Percentiles rank a stretch among this genome's conserved stretches.
These are phyloP conservation scores for Singerocomus inundabilis DNA, from an alignment of 1,284 basidiomycete species.

Conservation along the genomic window DNA sequence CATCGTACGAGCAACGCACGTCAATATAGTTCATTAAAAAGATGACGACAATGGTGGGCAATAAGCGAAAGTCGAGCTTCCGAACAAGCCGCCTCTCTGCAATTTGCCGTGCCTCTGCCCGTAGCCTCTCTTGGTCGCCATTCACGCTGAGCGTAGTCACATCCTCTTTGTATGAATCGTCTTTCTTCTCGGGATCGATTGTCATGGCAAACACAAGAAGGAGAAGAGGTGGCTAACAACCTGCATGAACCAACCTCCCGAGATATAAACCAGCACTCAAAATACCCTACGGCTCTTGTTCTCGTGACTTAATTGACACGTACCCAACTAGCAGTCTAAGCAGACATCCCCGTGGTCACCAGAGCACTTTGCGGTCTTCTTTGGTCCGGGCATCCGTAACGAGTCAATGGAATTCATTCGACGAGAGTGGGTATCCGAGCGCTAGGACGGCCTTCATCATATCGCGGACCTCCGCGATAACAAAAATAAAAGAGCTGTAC, in stretches of 20 bases:
- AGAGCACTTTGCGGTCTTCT: too few species aligned
- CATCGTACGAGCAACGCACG: conserved; percentile 37
- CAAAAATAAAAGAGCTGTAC: conserved; percentile 3
- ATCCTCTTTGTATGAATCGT: conserved; percentile 7
- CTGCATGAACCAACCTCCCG: too few species aligned
- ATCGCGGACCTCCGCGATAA: conserved; percentile 12
- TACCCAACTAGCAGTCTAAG: background rate
- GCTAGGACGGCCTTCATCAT: background rate
- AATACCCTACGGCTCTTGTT: too few species aligned
- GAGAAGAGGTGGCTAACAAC: background rate
- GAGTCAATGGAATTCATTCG: too few species aligned
- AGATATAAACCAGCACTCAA: conserved; percentile 5
- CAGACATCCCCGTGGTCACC: background rate
- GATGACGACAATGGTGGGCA: conserved; percentile 62
- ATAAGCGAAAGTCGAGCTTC: conserved; percentile 55
- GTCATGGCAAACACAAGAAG: conserved; percentile 17
- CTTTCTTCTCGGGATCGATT: conserved; percentile 17
- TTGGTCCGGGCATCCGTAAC: too few species aligned
- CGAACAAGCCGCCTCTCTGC: conserved; percentile 47
- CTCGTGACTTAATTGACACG: conserved; percentile 5
- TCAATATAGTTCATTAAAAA: conserved; percentile 73
- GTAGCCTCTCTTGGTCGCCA: conserved; percentile 1
- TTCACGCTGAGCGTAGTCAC: background rate
- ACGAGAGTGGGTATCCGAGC: too few species aligned
- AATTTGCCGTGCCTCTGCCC: conserved; percentile 8